phyloP scores from a whole-genome alignment of 192 early-diverging fungal species.

The Chytriomyces confervae region DNA sequence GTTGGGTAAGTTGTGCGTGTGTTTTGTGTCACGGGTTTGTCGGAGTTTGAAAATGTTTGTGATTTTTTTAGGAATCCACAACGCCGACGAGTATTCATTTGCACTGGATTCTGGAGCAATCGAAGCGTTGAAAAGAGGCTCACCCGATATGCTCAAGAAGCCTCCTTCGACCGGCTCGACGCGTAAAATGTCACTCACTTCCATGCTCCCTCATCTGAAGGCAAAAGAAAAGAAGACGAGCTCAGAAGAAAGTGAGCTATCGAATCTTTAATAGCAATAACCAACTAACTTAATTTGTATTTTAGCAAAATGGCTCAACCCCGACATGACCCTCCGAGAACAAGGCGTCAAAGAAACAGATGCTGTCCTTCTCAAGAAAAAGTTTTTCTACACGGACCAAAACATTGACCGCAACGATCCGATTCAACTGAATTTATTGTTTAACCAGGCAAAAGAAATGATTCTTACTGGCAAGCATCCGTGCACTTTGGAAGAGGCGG shows the following conservation, averaged over 20 bases:
- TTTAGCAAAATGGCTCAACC: constrained; percentile 55
- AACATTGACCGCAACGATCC: constrained; percentile 66
- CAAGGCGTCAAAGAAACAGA: constrained; percentile 57
- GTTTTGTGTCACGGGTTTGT: background rate
- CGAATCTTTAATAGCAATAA: background rate
- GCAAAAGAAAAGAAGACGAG: background rate
- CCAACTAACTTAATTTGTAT: background rate
- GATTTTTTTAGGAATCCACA: constrained; percentile 48
- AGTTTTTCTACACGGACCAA: constrained; percentile 68
- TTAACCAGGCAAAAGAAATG: constrained; percentile 58
- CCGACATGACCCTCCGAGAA: constrained; percentile 59
- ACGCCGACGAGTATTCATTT: constrained; percentile 67
- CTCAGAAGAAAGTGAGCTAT: background rate
- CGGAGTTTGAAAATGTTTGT: background rate
- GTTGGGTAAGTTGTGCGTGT: constrained; percentile 46
- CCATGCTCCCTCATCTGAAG: background rate
- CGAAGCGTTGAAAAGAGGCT: too few species aligned
- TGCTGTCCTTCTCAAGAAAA: constrained; percentile 63
- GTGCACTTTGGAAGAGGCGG: constrained; percentile 62
- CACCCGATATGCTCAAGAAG: too few species aligned
- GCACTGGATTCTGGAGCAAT: constrained; percentile 22
- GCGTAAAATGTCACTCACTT: too few species aligned
- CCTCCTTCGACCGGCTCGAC: too few species aligned
- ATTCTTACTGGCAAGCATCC: constrained; percentile 60
- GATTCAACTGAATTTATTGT: constrained; percentile 65